Base-by-base conservation (phyloP, 306 rosid genomes). In the Erythrophleum fordii region DNA sequence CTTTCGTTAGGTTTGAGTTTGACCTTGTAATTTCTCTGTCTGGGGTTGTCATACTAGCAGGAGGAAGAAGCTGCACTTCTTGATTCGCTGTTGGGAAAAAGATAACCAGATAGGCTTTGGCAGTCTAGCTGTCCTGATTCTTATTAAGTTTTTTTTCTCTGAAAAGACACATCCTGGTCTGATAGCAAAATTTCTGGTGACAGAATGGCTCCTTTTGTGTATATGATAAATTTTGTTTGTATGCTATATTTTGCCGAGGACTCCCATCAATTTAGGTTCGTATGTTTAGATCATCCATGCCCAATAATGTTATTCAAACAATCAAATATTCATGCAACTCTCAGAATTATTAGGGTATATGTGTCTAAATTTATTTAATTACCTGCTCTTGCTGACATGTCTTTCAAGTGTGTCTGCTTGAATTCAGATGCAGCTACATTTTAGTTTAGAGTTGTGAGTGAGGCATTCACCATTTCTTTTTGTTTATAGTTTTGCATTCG, bases 1-100 rank as follows among this genome's bases (percentile, higher is more conserved):
- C 16, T 45, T 39, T 73, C 45, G 60, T 69, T 41, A 16, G 59
- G 31, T 53, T 58, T 42, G 72, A 70, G 72, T 39, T 37, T 66
- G 49, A 70, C 8, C 52, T 13, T 62, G 34, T 80, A 52, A 48
- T 75, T 78, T 34, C 10, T 69, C 69, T 79, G 42, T 48, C 46
- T 72, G 73, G 76, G 14, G 74, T 64, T 75, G 69, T 77, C 56
- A 58, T 72, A 31, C 59, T 60, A 45, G 56, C 89, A 95, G 98
- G 98, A 95, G 81, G 98, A 95, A 70, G 98, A 95, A 87, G 92
- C 93, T 31, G 98, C 95, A 72, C 91, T 92, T 82, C 90, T 87
- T 37, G 95, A 91, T 78, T 86, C 97, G n/a, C 72, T 94, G 78
- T 66, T 94, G 73, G 97, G 97, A 72, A 83, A 86, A 85, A 86